phyloP scores from a whole-genome alignment of 2,329 filamentous ascomycete genomes.

The Graphilbum fragrans region DNA sequence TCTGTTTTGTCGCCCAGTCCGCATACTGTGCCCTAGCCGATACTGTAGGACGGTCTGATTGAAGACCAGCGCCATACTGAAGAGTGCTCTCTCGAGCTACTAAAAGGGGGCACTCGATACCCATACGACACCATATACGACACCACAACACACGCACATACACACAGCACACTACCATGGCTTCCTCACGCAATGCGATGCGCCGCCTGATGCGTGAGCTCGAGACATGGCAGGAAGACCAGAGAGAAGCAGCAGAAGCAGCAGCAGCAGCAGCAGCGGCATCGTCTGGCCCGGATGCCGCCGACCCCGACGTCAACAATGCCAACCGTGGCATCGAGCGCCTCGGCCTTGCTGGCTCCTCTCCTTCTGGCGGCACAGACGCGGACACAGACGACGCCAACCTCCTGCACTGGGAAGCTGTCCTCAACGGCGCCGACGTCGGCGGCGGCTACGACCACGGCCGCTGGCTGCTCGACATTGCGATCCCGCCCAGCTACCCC shows the following conservation, averaged over 20 bases:
- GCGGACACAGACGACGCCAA: slow-evolving; percentile 29
- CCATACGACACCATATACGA: no score
- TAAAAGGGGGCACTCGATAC: no score
- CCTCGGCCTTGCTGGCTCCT: slow-evolving; percentile 30
- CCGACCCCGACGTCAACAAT: slow-evolving; percentile 5
- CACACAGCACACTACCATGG: slow-evolving; percentile 6
- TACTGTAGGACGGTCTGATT: no score
- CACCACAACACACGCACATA: no score
- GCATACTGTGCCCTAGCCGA: no score
- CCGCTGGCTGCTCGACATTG: slow-evolving; percentile 71
- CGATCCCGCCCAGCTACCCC: slow-evolving; percentile 69
- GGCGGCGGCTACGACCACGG: slow-evolving; percentile 52
- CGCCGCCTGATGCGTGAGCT: slow-evolving; percentile 49
- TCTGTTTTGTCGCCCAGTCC: no score
- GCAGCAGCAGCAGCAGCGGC: not conserved
- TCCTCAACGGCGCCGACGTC: slow-evolving; percentile 45
- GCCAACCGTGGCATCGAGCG: slow-evolving; percentile 38
- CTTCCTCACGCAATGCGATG: slow-evolving; percentile 33
- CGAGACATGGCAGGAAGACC: slow-evolving; percentile 36
- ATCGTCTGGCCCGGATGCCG: not conserved
- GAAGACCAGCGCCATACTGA: no score
- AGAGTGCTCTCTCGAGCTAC: no score
- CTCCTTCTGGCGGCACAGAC: not conserved
- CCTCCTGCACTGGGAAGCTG: slow-evolving; percentile 45
- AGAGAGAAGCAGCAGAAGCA: slow-evolving; percentile 5